Conservation (phyloP, 768 basidiomycete genomes). For the Favolaschia claudopus region DNA sequence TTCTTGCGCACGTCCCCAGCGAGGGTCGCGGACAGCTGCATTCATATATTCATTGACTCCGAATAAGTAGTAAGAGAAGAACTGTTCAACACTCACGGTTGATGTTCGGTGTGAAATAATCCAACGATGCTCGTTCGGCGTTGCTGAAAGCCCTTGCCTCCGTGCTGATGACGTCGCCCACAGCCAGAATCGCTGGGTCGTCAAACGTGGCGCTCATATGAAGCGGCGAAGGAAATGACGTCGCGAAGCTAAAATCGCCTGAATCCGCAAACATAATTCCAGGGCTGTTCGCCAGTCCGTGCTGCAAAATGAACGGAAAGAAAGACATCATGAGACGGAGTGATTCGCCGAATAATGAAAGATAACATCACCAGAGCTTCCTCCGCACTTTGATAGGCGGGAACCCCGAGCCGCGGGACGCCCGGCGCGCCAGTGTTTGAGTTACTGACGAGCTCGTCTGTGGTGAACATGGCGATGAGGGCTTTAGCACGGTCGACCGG, state of each 20-base stretch:
- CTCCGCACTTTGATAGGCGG: slow-evolving; percentile 65
- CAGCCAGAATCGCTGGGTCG: slow-evolving; percentile 53
- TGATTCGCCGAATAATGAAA: background rate
- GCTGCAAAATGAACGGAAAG: slow-evolving; percentile 37
- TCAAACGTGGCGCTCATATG: slow-evolving; percentile 62
- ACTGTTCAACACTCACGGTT: slow-evolving; percentile 32
- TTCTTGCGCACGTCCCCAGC: slow-evolving; percentile 69
- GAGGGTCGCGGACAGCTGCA: slow-evolving; percentile 62
- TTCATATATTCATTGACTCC: slow-evolving; percentile 32
- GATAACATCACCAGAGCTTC: slow-evolving; percentile 55
- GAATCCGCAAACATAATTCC: slow-evolving; percentile 56
- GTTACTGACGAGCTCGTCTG: slow-evolving; percentile 58
- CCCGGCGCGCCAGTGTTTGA: slow-evolving; percentile 58
- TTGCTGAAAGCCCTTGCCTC: slow-evolving; percentile 69
- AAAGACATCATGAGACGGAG: background rate
- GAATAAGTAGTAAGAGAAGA: background rate
- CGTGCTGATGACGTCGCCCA: slow-evolving; percentile 59
- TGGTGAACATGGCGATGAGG: slow-evolving; percentile 55
- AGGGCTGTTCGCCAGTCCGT: slow-evolving; percentile 59
- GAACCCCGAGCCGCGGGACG: slow-evolving; percentile 60
- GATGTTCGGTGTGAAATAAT: slow-evolving; percentile 66
- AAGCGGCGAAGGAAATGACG: slow-evolving; percentile 66
- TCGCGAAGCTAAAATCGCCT: slow-evolving; percentile 64
- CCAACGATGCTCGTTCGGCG: slow-evolving; percentile 55
- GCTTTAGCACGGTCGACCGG: slow-evolving; percentile 55